Evolutionary conservation across 345 rosid genomes (phyloP), one percentile per base, ranked within the genome.

Genomic region (Sapria himalayana): DNA sequence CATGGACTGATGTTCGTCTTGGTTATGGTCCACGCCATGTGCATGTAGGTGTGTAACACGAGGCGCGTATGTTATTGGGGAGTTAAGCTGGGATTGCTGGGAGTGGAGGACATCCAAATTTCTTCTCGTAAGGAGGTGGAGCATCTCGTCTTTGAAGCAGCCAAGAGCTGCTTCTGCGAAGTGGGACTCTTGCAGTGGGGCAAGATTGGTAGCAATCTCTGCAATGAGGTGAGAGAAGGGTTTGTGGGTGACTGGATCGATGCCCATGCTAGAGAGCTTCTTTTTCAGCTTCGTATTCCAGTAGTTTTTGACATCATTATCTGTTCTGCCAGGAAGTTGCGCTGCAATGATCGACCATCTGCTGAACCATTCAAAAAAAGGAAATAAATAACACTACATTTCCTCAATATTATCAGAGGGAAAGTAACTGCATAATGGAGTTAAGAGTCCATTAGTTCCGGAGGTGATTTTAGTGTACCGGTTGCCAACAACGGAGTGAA

Each of bases 221-320:
- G 85, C 99, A 93, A 91, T 80, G 27, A 91, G 89, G 41, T 85
- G 99, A 2, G 99, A 91, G 62, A 91, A 91, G n/a, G 99, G 86
- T 55, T 84, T 89, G 79, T 89, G 98, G 23, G 95, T 89, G 19
- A 84, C 92, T 0, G 93, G 85, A 48, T 84, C 98, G 12, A 84
- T 84, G 3, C 81, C 98, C 92, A 74, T 80, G 4, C 92, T 95
- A 0, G 92, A 79, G 50, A 84, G 78, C 67, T 76, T 89, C 77
- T 75, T 84, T 64, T 79, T 89, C 50, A 84, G 70, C 70, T 84
- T 84, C 3, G 93, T 84, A 63, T 89, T 89, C 98, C 92, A 77
- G 44, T 77, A 76, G 57, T 89, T 84, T 39, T 89, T 84, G 25
- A 89, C 95, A 19, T 84, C 95, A 46, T 79, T 79, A 60, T 79